Conservation (phyloP, 495 filamentous ascomycete species). For the Polyplosphaeria fusca region DNA sequence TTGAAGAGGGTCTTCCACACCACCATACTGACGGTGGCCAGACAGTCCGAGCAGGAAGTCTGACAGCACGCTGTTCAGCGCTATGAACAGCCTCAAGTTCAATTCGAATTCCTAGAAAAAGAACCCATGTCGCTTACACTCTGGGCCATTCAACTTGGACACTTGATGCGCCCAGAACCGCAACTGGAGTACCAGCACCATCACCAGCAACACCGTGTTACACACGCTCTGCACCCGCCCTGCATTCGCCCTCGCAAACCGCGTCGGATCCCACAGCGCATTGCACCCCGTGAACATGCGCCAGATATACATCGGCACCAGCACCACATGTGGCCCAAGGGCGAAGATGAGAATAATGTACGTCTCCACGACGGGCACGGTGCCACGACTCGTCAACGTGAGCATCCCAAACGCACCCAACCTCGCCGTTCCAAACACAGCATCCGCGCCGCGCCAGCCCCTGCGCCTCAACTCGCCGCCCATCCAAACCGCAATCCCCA, state of each 20-base stretch:
- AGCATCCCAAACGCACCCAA: background rate
- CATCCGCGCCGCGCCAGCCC: background rate
- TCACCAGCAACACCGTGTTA: background rate
- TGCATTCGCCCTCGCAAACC: background rate
- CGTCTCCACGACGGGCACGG: background rate
- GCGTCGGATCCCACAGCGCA: background rate
- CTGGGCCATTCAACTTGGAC: background rate
- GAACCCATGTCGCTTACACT: background rate
- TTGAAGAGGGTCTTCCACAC: background rate
- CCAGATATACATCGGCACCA: background rate
- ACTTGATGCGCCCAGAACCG: slow-evolving; percentile 1
- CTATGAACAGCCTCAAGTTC: background rate
- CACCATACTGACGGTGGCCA: background rate
- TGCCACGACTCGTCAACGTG: background rate
- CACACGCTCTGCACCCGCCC: background rate
- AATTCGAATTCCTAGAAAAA: background rate
- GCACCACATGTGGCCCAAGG: background rate
- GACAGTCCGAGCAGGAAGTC: background rate
- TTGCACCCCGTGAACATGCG: background rate
- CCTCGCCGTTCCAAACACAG: background rate
- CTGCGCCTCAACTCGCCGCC: background rate
- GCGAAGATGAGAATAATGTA: slow-evolving; percentile 1
- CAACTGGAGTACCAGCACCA: background rate
- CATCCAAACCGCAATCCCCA: background rate
- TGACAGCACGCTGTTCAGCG: background rate